Percentiles rank a stretch among this genome's conserved stretches.
Conservation (phyloP, 2,329 filamentous ascomycete genomes). For the Curvularia sp. region DNA sequence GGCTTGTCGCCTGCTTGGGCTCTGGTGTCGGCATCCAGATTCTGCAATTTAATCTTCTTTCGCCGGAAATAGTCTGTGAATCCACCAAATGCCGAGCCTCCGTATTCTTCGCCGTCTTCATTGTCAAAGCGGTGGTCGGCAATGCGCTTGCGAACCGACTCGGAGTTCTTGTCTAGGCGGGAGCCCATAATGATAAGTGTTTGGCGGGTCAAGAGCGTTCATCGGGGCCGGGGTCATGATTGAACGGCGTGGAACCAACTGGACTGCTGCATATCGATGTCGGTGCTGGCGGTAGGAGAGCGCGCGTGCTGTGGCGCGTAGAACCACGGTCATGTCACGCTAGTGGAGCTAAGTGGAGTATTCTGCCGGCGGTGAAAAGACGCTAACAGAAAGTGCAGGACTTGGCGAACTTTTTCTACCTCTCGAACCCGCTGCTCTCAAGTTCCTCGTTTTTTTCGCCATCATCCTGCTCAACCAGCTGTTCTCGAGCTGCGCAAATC, state of each 20-base stretch:
- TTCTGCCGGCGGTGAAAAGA: slow-evolving; percentile 37
- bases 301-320: slow-evolving; percentile 23
- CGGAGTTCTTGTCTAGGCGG: slow-evolving; percentile 65
- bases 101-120: slow-evolving; percentile 91
- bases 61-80: slow-evolving; percentile 91
- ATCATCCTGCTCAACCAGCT: slow-evolving; percentile 26
- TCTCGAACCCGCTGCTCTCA: slow-evolving; percentile 19
- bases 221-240: slow-evolving; percentile 38
- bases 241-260: slow-evolving; percentile 5
- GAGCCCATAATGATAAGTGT: slow-evolving; percentile 62
- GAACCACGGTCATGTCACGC: slow-evolving; percentile 19
- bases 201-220: slow-evolving; percentile 28
- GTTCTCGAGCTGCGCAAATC: slow-evolving; percentile 29
- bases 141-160: slow-evolving; percentile 67
- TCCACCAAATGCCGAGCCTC: slow-evolving; percentile 83
- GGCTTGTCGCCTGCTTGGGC: slow-evolving; percentile 73
- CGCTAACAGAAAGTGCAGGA: slow-evolving; percentile 28
- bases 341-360: slow-evolving; percentile 20
- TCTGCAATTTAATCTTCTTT: slow-evolving; percentile 97
- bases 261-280: slow-evolving; percentile 11
- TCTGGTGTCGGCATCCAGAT: slow-evolving; percentile 83
- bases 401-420: slow-evolving; percentile 41
- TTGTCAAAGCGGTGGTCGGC: slow-evolving; percentile 75
- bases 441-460: slow-evolving; percentile 21
- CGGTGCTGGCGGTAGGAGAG: slow-evolving; percentile 9